Evolutionary conservation across 2,329 filamentous ascomycete genomes (phyloP), one percentile per base, ranked within the genome.

Genomic region (Stagonosporopsis tanaceti): DNA sequence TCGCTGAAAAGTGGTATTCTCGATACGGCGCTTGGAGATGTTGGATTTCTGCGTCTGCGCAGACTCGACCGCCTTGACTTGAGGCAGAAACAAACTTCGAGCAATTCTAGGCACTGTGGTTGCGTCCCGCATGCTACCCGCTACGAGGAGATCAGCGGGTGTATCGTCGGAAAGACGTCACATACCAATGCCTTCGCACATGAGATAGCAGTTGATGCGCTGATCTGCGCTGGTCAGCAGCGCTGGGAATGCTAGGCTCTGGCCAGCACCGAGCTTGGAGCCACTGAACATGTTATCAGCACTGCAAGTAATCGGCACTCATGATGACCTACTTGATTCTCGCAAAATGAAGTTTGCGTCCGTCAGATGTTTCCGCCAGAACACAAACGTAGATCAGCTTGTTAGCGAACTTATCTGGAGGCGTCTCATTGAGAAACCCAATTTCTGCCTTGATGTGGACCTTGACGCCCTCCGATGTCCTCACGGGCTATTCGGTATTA

Each of bases 101-200:
- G 81, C 77, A 22, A 88, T 70, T 35, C 81, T 76, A 5, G 82
- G 82, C 48, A 79, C 81, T 11, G 88, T 59, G 24, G 81, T 79
- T 6, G 84, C 85, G 57, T 79, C 76, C 59, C 81, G 79, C 68
- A 82, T 74, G 11, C 86, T 88, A 11, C 85, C 85, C 59, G 85
- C 86, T 85, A 53, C 3, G 8, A 48, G 15, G 12, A 14, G 20
- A 12, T 71, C 35, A 69, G 63, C 17, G 12, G 40, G n/a, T n/a
- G 3, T 7, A 22, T 1, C 1, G 2, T 15, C 6, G 20, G 8
- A 28, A 11, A n/a, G 0, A 2, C 8, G 1, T 7, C 6, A 57
- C 77, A 60, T 73, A 85, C 85, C 91, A 66, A 98, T 89, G 40
- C 92, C 89, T 76, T 97, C 94, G 63, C 93, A 98, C 74, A 91